A percentile compares a stretch with the other conserved stretches of the same genome.
These are phyloP conservation scores for Megacollybia marginata DNA, from an alignment of 768 basidiomycete species.

Conservation along the genomic window DNA sequence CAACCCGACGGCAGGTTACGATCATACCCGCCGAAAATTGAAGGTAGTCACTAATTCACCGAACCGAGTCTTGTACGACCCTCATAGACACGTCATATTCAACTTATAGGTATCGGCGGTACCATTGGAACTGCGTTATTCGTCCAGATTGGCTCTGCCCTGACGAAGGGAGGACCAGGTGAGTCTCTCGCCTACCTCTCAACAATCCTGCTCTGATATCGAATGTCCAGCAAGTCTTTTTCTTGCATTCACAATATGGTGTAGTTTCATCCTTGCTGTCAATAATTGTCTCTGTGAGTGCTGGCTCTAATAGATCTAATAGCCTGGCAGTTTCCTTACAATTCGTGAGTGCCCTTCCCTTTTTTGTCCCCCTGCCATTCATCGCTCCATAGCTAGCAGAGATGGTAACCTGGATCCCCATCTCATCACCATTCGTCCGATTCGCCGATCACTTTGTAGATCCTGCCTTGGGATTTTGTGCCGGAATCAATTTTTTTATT, in stretches of 20 bases:
- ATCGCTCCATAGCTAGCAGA: conserved; percentile 41
- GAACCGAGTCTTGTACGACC: neutral
- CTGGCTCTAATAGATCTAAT: no score
- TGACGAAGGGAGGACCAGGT: conserved; percentile 60
- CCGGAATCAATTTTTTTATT: conserved; percentile 53
- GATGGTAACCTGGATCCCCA: conserved; percentile 79
- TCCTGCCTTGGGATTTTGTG: conserved; percentile 47
- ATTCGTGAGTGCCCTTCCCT: no score
- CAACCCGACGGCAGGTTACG: conserved; percentile 5
- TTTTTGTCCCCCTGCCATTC: neutral
- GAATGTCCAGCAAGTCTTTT: conserved; percentile 34
- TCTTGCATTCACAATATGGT: conserved; percentile 44
- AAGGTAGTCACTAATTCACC: conserved; percentile 19
- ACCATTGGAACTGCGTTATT: conserved; percentile 74
- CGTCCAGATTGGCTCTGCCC: conserved; percentile 58
- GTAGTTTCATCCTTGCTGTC: conserved; percentile 38
- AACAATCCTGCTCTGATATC: conserved; percentile 19
- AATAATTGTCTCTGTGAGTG: conserved; percentile 38
- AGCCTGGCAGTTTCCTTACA: no score
- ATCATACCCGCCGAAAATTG: conserved; percentile 31
- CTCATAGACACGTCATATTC: conserved; percentile 39
- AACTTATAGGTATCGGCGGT: conserved; percentile 47
- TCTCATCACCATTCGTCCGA: conserved; percentile 66
- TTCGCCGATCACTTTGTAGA: conserved; percentile 34
- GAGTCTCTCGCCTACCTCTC: conserved; percentile 18